Base-by-base conservation (phyloP, 2,329 filamentous ascomycete genomes). In the Arthrobotrys pseudoclavata region DNA sequence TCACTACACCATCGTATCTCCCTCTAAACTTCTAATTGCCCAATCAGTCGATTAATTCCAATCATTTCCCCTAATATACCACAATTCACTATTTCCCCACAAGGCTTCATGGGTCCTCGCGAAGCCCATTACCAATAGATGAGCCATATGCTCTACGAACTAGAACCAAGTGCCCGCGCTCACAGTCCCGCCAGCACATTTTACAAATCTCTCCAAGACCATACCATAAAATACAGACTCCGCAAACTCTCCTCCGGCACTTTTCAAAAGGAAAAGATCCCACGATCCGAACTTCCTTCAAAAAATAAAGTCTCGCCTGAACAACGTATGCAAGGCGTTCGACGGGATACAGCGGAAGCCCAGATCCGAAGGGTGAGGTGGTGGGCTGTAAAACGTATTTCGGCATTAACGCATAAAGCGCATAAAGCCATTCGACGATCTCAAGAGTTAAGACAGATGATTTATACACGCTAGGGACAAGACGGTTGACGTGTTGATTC, bases 251-350 rank as follows among this genome's bases (percentile, higher is more conserved):
- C 74, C 26, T 47, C 60, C 7, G 48, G 48, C 0, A 70, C 12
- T 7, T 70, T 77, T 52, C 15, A n/a, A 13, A 66, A 52, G 24
- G 72, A 45, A 5, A 70, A 55, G 26, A 70, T 77, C 48, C 72
- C 72, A 1, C 60, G 52, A 15, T 77, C 72, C 9, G 60, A 70
- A 31, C 72, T 66, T 20, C 62, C 61, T 15, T 34, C 48, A 5
- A 70, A 53, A 66, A n/a, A 5, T 20, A 45, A 55, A 40, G 10
- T 67, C 18, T 22, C 72, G 40, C 20, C 42, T n/a, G 61, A 63
- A 63, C 74, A 71, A 71, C 74, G 67, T 57, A 77, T 77, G 74
- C 74, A 77, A 77, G 52, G 45, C 42, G n/a, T 70, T 52, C 42
- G 67, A 10, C 55, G 50, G 9, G 52, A 68, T 55, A 77, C 61